Conservation (phyloP, 495 filamentous ascomycete species). For the Tuber calosporum region DNA sequence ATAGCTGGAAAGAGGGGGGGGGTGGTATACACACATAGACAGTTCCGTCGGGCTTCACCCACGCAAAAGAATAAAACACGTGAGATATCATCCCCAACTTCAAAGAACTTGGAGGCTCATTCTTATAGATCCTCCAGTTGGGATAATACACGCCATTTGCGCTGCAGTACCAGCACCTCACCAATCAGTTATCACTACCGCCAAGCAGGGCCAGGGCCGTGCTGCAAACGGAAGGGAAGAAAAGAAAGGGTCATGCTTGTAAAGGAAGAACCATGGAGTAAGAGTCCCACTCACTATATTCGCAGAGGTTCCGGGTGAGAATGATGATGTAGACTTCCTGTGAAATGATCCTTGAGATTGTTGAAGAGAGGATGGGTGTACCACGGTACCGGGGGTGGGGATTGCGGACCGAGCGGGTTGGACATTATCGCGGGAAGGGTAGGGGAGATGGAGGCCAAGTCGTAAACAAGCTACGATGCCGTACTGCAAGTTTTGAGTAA, state of each 20-base stretch:
- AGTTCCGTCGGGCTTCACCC: conserved; percentile 68
- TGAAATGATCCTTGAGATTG: conserved; percentile 19
- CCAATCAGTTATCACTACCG: neutral
- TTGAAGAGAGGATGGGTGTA: conserved; percentile 36
- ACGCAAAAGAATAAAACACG: conserved; percentile 87
- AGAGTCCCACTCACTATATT: conserved; percentile 32
- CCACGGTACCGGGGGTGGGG: conserved; percentile 34
- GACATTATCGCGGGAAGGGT: conserved; percentile 18
- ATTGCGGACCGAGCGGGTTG: conserved; percentile 7
- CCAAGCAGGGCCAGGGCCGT: neutral
- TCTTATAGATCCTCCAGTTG: conserved; percentile 71
- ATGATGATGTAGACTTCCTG: conserved; percentile 18
- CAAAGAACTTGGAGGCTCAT: conserved; percentile 69
- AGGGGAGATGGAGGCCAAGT: neutral
- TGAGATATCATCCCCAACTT: conserved; percentile 64
- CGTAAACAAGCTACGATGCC: neutral
- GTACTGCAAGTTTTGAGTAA: neutral
- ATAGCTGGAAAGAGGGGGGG: conserved; percentile 19
- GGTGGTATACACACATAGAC: conserved; percentile 58
- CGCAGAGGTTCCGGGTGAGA: conserved; percentile 32
- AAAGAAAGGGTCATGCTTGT: neutral
- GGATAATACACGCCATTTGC: conserved; percentile 84
- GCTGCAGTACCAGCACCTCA: conserved; percentile 11
- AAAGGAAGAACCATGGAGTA: neutral
- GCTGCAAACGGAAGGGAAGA: neutral